Percentiles rank a stretch among this genome's conserved stretches.
These are phyloP conservation scores for Cornus suecica DNA, from an alignment of 148 eudicot genomes.

Conservation along the genomic window DNA sequence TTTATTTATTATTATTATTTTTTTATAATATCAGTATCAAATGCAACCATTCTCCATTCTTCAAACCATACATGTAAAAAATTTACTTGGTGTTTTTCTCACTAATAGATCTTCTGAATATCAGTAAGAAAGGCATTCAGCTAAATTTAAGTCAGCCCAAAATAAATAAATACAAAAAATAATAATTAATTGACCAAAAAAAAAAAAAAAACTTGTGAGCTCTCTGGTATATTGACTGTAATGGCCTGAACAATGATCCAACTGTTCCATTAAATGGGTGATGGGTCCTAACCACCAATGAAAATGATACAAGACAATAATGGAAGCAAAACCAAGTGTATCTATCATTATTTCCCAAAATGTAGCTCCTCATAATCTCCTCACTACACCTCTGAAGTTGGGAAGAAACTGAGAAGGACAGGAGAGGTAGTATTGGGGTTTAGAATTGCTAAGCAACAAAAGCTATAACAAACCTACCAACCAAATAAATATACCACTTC, in stretches of 20 bases:
- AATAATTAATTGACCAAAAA: too few species aligned
- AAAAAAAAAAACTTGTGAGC: too few species aligned
- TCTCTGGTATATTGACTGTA: not conserved
- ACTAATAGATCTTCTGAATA: not conserved
- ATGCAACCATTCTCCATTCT: too few species aligned
- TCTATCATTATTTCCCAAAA: not conserved
- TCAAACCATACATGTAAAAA: not conserved
- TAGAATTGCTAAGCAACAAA: not conserved
- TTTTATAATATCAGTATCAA: too few species aligned
- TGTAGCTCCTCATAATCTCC: not conserved
- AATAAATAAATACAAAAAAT: too few species aligned
- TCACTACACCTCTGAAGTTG: not conserved
- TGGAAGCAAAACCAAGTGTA: not conserved
- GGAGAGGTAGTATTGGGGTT: not conserved
- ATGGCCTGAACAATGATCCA: not conserved
- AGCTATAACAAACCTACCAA: conserved; percentile 6
- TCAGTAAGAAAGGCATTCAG: not conserved
- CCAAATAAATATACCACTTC: not conserved
- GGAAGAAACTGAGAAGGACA: not conserved
- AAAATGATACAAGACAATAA: not conserved
- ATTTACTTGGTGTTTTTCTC: not conserved
- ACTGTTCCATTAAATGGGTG: not conserved
- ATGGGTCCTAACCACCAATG: not conserved
- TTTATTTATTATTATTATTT: too few species aligned
- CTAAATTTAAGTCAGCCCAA: too few species aligned